Base-by-base conservation (phyloP, 164 flowering plant species). In the Cinnamomum micranthum region DNA sequence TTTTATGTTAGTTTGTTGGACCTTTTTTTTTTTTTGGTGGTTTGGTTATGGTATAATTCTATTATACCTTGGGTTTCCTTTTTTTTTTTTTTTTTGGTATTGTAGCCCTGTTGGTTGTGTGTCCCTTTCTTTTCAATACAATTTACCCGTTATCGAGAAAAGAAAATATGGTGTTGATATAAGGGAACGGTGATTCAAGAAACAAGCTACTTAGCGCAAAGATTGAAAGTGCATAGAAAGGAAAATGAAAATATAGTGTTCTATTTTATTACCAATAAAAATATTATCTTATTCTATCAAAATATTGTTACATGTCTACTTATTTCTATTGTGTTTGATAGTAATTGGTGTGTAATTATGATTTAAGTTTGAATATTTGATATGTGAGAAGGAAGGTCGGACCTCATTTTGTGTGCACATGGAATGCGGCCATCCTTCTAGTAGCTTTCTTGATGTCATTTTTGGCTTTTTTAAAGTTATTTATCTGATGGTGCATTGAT, bases 381-480 rank as follows among this genome's bases (percentile, higher is more conserved):
- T 55, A 6, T 17, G 60, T 55, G 60, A 55, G n/a, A 19, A 52
- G 59, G 59, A 52, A 55, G n/a, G 7, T 4, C 5, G 13, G 13
- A 15, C 60, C 60, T 55, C 60, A 67, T 31, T 69, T 22, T 12
- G 13, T 7, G 4, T n/a, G 27, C 55, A 69, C n/a, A 19, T n/a
- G 71, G 51, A 51, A 24, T n/a, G 31, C 3, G 13, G n/a, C 31
- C 55, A 70, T 11, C 33, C 24, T 14, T 22, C 24, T 41, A 63
- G 35, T 69, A 52, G 20, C 47, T 35, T 75, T 12, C 69, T 76
- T 72, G 77, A 11, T 25, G 5, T 31, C 27, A 15, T 55, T 1
- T 7, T n/a, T 51, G 52, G 35, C 15, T 60, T 59, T n/a, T 20
- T 25, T 20, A 3, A 6, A 2, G 23, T 55, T 24, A 33, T 62